Evolutionary conservation across 148 eudicot species (phyloP).

Genomic region (Spergularia bocconei): DNA sequence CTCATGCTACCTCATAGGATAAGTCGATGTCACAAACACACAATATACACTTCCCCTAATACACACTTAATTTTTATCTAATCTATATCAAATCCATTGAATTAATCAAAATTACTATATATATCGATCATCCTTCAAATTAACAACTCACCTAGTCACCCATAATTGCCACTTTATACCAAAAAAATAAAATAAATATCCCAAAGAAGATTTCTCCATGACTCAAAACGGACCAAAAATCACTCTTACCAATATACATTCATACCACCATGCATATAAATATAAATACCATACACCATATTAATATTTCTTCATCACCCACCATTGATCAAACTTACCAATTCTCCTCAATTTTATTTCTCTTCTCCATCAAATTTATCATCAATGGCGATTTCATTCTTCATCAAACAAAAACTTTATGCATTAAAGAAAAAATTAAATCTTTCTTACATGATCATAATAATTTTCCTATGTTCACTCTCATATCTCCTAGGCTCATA

Average conservation of each 20-base stretch:
- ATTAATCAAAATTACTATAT: too few species aligned
- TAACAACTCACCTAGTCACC: background rate
- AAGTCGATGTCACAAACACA: background rate
- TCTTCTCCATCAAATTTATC: too few species aligned
- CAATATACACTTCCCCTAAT: too few species aligned
- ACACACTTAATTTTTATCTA: too few species aligned
- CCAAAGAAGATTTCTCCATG: constrained; percentile 8
- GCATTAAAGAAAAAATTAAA: constrained; percentile 19
- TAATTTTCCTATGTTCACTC: constrained; percentile 25
- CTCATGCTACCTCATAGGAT: background rate
- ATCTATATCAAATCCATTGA: too few species aligned
- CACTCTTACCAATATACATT: background rate
- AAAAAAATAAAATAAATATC: background rate
- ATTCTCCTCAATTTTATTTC: background rate
- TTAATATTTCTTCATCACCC: too few species aligned
- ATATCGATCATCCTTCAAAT: background rate
- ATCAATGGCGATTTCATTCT: constrained; percentile 16
- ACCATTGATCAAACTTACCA: too few species aligned
- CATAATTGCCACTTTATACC: too few species aligned
- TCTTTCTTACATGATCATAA: constrained; percentile 19
- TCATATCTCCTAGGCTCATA: constrained; percentile 36
- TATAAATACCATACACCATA: too few species aligned
- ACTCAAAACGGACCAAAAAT: background rate
- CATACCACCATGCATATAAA: background rate
- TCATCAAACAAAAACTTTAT: constrained; percentile 18